A percentile compares a stretch with the other conserved stretches of the same genome.
Conservation (phyloP, 2,329 filamentous ascomycete genomes). For the Dactylella cylindrospora region DNA sequence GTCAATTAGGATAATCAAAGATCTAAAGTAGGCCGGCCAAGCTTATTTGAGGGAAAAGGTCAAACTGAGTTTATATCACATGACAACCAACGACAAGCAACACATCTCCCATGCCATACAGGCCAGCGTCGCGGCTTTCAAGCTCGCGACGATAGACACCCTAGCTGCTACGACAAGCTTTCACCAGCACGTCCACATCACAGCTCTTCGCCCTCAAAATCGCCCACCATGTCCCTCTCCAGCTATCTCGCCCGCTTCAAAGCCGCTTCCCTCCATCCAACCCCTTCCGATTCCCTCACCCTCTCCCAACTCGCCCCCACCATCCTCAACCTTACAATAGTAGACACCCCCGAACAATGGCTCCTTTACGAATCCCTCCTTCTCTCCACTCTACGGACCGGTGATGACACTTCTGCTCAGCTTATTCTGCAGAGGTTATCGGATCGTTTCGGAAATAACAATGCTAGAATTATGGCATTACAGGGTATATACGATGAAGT, state of each 20-base stretch:
- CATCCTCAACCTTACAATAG: conserved; percentile 58
- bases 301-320: conserved; percentile 50
- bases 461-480: conserved; percentile 83
- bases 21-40: too few relatives aligned
- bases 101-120: too few relatives aligned
- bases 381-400: conserved; percentile 77
- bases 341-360: conserved; percentile 80
- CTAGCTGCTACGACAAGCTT: conserved; percentile 64
- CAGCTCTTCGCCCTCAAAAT: background rate
- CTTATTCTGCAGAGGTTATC: conserved; percentile 73
- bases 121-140: conserved; percentile 18
- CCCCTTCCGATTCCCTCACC: conserved; percentile 46
- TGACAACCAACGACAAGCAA: conserved; percentile 27
- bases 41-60: too few relatives aligned
- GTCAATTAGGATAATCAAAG: too few relatives aligned
- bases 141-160: conserved; percentile 53
- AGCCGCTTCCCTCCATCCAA: conserved; percentile 44
- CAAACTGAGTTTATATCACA: conserved; percentile 17
- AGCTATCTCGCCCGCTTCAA: conserved; percentile 46
- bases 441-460: conserved; percentile 75
- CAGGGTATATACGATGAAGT: conserved; percentile 83
- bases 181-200: conserved; percentile 50
- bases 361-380: conserved; percentile 82
- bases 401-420: conserved; percentile 76
- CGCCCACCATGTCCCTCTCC: conserved; percentile 33